Conservation (phyloP, 2,329 filamentous ascomycete species). For the Lachnellula cervina region DNA sequence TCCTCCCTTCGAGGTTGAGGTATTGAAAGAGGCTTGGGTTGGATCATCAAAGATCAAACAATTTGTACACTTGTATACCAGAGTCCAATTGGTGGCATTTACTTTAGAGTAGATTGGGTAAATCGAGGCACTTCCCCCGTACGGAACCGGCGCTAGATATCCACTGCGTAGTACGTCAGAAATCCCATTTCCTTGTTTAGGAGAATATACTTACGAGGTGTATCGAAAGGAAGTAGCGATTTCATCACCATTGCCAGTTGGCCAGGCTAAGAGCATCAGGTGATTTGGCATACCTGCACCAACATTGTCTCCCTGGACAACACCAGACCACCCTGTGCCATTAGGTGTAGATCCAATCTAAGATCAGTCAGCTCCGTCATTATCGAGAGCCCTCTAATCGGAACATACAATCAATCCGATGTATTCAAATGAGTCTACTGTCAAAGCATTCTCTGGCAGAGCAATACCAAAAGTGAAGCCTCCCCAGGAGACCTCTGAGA, state of each 20-base stretch:
- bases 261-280: constrained; percentile 55
- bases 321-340: constrained; percentile 52
- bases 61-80: constrained; percentile 61
- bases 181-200: not conserved
- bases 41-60: constrained; percentile 51
- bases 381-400: not conserved
- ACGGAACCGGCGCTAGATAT: constrained; percentile 54
- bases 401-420: constrained; percentile 51
- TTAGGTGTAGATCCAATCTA: constrained; percentile 40
- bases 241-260: constrained; percentile 40
- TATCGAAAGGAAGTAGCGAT: constrained; percentile 55
- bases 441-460: constrained; percentile 45
- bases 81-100: constrained; percentile 52
- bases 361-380: constrained; percentile 3
- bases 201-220: constrained; percentile 34
- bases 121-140: constrained; percentile 57
- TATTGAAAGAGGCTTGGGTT: constrained; percentile 37
- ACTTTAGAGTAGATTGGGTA: constrained; percentile 55
- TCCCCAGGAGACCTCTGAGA: constrained; percentile 30
- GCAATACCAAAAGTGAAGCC: constrained; percentile 51
- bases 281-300: constrained; percentile 47
- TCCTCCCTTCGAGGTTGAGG: constrained; percentile 40
- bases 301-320: constrained; percentile 46
- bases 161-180: constrained; percentile 34
- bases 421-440: constrained; percentile 48